Conservation (phyloP, 305 asterid genomes). For the Fraxinus platypoda region DNA sequence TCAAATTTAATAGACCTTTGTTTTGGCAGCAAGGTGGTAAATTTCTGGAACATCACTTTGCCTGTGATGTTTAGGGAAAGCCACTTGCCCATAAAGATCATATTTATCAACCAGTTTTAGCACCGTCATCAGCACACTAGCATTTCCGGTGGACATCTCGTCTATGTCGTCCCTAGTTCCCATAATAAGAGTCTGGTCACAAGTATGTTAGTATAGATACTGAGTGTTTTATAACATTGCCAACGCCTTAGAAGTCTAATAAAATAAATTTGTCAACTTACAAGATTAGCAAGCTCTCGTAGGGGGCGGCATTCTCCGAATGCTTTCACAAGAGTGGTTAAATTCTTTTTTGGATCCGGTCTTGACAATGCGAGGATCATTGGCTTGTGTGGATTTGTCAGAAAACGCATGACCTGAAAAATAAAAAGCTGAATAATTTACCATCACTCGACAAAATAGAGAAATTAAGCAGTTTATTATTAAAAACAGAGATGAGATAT, state of each 20-base stretch:
- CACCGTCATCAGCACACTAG: conserved; percentile 69
- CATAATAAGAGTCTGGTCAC: conserved; percentile 79
- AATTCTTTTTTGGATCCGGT: conserved; percentile 88
- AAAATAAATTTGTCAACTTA: conserved; percentile 32
- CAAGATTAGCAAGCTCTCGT: conserved; percentile 91
- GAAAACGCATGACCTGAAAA: conserved; percentile 73
- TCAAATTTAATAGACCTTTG: conserved; percentile 49
- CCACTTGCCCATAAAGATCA: conserved; percentile 91
- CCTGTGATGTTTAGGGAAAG: conserved; percentile 92
- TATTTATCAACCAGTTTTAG: conserved; percentile 74
- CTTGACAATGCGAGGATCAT: conserved; percentile 91
- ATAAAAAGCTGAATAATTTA: neutral
- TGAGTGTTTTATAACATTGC: neutral
- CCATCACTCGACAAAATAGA: neutral
- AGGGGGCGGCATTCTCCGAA: conserved; percentile 91
- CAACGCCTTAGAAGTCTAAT: neutral
- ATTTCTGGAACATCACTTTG: conserved; percentile 88
- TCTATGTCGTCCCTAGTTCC: conserved; percentile 91
- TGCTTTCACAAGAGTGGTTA: conserved; percentile 80
- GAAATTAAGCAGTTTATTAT: neutral
- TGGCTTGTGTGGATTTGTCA: conserved; percentile 95
- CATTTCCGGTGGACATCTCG: conserved; percentile 74
- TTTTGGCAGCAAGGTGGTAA: conserved; percentile 82
- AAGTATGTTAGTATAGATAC: neutral
- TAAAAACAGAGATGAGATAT: conserved; percentile 10